These are phyloP conservation scores for Metarhizium anisopliae DNA, from an alignment of 2,329 filamentous ascomycete species.

Conservation along the genomic window DNA sequence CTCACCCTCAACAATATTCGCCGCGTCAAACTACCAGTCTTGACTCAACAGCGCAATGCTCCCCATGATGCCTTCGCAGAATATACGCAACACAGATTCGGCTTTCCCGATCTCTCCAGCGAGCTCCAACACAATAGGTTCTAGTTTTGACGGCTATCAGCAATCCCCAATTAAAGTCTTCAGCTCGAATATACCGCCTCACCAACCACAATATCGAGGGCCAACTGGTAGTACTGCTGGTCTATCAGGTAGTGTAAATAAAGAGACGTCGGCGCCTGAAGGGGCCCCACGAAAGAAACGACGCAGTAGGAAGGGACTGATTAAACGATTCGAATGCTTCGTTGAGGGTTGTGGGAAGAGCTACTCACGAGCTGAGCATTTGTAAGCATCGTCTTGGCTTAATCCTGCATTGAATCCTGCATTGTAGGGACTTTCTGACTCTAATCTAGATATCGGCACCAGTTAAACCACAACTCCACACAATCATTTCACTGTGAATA, in stretches of 20 bases:
- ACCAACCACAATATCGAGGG: not conserved
- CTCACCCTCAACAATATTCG: not conserved
- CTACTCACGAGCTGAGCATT: conserved; percentile 91
- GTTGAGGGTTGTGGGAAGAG: conserved; percentile 87
- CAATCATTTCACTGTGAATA: conserved; percentile 93
- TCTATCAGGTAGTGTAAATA: not conserved
- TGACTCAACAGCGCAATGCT: not conserved
- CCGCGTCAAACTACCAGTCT: not conserved
- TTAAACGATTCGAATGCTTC: conserved; percentile 78
- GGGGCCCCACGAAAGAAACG: conserved; percentile 40
- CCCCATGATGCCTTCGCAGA: not conserved
- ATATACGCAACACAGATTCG: not conserved
- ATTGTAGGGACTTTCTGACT: conserved; percentile 5
- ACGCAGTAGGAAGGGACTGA: conserved; percentile 66
- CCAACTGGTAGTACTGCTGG: not conserved
- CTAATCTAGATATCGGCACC: conserved; percentile 63
- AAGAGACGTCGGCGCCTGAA: not conserved
- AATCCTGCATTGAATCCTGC: conserved; percentile 19
- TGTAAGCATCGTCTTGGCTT: conserved; percentile 44
- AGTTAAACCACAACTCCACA: conserved; percentile 92
- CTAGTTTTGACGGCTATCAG: not conserved
- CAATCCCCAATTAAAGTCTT: not conserved
- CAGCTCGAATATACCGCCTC: not conserved
- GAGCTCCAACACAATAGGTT: not conserved
- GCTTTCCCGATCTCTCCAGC: not conserved